phyloP scores from a whole-genome alignment of 345 rosid species.

The Populus davidiana region DNA sequence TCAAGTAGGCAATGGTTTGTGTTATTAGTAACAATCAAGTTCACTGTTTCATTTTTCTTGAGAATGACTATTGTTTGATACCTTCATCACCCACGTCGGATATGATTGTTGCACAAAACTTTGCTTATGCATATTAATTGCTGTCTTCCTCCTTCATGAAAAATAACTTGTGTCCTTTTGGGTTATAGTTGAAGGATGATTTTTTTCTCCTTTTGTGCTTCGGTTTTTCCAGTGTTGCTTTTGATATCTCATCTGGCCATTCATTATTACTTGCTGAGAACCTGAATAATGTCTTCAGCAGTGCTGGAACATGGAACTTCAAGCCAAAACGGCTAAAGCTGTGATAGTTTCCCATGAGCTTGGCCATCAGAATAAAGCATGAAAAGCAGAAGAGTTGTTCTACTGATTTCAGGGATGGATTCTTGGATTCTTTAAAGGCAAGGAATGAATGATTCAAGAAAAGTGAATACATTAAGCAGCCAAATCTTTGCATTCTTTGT shows the following conservation, averaged over 20 bases:
- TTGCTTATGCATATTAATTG: not conserved
- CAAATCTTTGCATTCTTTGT: not conserved
- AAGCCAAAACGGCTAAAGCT: slow-evolving; percentile 24
- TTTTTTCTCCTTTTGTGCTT: not conserved
- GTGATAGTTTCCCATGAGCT: slow-evolving; percentile 27
- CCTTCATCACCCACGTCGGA: not conserved
- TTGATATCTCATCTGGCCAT: not conserved
- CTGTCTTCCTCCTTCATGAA: not conserved
- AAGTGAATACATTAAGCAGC: slow-evolving; percentile 11
- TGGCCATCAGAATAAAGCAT: not conserved
- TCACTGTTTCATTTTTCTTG: not conserved
- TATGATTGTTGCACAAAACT: not conserved
- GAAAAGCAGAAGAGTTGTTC: slow-evolving; percentile 5
- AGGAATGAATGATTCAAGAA: slow-evolving; percentile 21
- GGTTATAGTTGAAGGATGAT: not conserved
- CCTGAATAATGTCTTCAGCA: slow-evolving; percentile 20
- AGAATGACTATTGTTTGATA: not conserved
- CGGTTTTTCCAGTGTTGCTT: not conserved
- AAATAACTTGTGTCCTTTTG: not conserved
- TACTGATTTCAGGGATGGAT: slow-evolving; percentile 12
- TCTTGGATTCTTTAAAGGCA: slow-evolving; percentile 23
- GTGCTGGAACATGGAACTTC: slow-evolving; percentile 31
- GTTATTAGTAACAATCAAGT: not conserved
- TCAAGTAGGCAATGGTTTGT: not conserved
- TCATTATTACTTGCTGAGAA: not conserved